Percentiles rank a stretch among this genome's conserved stretches.
phyloP scores from a whole-genome alignment of 257 asterid species.

The Capsicum chinense region DNA sequence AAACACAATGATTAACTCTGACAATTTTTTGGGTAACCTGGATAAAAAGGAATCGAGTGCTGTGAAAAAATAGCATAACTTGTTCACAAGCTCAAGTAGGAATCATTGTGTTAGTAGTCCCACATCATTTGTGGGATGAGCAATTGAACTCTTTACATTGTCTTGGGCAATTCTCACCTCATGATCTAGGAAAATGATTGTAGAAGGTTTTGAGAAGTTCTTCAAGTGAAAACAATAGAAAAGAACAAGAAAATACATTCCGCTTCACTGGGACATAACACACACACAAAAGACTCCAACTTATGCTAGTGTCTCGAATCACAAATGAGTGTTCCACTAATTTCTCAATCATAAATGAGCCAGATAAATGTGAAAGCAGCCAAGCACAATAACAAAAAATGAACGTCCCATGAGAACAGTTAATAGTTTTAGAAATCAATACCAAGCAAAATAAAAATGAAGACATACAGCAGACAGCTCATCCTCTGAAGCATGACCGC shows the following conservation, averaged over 20 bases:
- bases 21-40: background rate
- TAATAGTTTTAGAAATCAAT: background rate
- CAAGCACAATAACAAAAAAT: background rate
- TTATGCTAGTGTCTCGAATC: slow-evolving; percentile 15
- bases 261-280: background rate
- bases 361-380: slow-evolving; percentile 13
- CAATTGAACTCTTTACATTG: background rate
- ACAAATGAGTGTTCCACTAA: background rate
- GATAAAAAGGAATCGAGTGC: background rate
- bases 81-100: background rate
- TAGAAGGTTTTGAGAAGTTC: background rate
- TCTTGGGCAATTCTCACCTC: background rate
- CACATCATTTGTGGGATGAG: background rate
- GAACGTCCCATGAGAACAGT: background rate
- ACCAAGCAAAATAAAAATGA: slow-evolving; percentile 27
- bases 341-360: slow-evolving; percentile 14
- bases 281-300: background rate
- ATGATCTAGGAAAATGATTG: background rate
- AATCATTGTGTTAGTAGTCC: background rate
- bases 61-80: background rate
- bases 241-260: background rate
- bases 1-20: background rate
- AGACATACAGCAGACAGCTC: slow-evolving; percentile 71
- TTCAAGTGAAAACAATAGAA: slow-evolving; percentile 2
- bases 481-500: slow-evolving; percentile 75